Base-by-base conservation (phyloP, 768 basidiomycete species). In the Pleurotus tuoliensis region DNA sequence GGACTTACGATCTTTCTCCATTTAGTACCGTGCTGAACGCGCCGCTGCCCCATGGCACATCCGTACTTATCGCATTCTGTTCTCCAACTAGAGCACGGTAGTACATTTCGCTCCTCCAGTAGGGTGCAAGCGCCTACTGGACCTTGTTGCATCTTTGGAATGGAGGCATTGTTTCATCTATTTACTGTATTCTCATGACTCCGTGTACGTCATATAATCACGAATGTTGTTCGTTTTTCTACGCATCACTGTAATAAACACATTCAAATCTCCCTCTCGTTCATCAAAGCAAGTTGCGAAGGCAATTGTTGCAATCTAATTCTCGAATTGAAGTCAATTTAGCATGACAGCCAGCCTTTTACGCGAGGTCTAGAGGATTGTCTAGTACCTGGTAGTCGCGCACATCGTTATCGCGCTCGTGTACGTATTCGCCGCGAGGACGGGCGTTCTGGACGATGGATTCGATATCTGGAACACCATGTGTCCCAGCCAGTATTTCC, bases 1-100 rank as follows among this genome's bases (percentile, higher is more conserved):
- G 38, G 15, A 9, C 25, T 47, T 11, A 30, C 37, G 16, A 47
- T 5, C 24, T 38, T n/a, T 11, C 38, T 39, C 53, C 51, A 12
- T 48, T 15, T 20, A 75, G 71, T 77, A 68, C 60, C 74, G 73
- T 9, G 76, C 75, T 9, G 72, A 75, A 51, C 71, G 76, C 41
- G 54, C 44, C 43, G 24, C 43, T n/a, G 76, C 76, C 30, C 76
- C 75, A 27, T 47, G 69, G 12, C 59, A 72, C 58, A 57, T 74
- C 56, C 71, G 74, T 48, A 56, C 73, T 22, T 78, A 71, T 56
- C 71, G 76, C 54, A 69, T 70, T 13, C 63, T 76, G 18, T 78
- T 78, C 62, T 63, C 73, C n/a, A 71, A 76, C 56, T 76, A 66
- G 61, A 45, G 0, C 30, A 34, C 30, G 30, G 3, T 34, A 9